These are phyloP conservation scores for Corymbia calophylla DNA, from an alignment of 441 rosid genomes.

Conservation along the genomic window DNA sequence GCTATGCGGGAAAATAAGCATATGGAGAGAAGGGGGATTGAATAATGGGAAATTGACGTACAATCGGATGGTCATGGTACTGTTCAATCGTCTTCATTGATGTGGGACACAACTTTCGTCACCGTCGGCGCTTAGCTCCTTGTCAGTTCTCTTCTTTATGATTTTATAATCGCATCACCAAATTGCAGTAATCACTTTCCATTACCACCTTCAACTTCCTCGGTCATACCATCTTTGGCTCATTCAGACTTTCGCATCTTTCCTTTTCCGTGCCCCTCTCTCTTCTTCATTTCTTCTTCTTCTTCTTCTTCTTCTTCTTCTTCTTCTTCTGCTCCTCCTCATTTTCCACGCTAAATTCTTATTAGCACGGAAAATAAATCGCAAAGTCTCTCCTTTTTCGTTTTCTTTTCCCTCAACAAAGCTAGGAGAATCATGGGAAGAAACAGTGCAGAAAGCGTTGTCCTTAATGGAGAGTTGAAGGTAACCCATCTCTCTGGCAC, in stretches of 20 bases:
- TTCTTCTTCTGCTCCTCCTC: not conserved
- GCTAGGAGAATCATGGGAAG: not conserved
- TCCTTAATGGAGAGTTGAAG: not conserved
- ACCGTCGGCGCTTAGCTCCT: conserved; percentile 11
- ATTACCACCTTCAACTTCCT: not conserved
- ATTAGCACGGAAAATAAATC: not conserved
- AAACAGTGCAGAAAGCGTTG: not conserved
- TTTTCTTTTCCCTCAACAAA: not conserved
- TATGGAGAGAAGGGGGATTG: not conserved
- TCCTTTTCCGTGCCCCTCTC: not conserved
- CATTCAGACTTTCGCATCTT: not conserved
- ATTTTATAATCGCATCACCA: not conserved
- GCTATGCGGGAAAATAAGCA: not conserved
- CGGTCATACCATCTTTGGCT: not conserved
- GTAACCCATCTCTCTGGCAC: not conserved
- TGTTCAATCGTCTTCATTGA: not conserved
- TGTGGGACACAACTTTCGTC: conserved; percentile 18
- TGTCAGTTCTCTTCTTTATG: conserved; percentile 7
- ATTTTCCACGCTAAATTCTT: not conserved
- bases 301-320: no score
- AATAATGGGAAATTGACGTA: not conserved
- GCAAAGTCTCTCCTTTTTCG: not conserved
- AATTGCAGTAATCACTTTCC: not conserved
- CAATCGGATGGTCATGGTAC: not conserved
- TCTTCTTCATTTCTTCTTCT: no score